phyloP scores from a whole-genome alignment of 352 stramenopile genomes.

The Pythium periplocum region DNA sequence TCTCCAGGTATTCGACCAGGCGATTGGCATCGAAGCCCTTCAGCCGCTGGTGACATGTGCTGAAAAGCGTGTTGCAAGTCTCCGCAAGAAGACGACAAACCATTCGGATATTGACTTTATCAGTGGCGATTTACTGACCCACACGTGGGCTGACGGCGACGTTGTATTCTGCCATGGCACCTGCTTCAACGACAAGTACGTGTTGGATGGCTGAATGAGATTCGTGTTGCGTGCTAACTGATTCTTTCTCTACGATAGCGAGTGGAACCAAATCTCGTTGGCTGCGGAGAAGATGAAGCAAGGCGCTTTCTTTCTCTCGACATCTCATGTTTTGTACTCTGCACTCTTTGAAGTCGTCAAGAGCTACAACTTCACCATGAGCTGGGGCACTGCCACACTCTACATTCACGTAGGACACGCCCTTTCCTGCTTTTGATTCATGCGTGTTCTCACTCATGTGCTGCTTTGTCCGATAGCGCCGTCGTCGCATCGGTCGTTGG shows the following conservation, averaged over 20 bases:
- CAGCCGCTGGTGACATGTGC: slow-evolving; percentile 70
- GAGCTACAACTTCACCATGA: slow-evolving; percentile 71
- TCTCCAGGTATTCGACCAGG: slow-evolving; percentile 77
- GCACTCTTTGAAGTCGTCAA: slow-evolving; percentile 82
- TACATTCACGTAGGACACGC: slow-evolving; percentile 73
- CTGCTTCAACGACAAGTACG: slow-evolving; percentile 79
- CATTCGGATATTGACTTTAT: slow-evolving; percentile 77
- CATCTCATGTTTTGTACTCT: slow-evolving; percentile 69
- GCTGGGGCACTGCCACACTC: slow-evolving; percentile 74
- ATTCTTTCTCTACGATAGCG: slow-evolving; percentile 23
- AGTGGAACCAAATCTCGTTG: slow-evolving; percentile 77
- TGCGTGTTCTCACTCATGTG: slow-evolving; percentile 4
- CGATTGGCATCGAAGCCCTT: slow-evolving; percentile 77
- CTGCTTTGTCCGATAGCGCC: slow-evolving; percentile 31
- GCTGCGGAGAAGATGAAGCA: slow-evolving; percentile 80
- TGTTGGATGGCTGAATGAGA: background rate
- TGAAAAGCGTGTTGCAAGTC: slow-evolving; percentile 57
- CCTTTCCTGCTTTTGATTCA: slow-evolving; percentile 1
- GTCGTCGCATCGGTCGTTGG: slow-evolving; percentile 80
- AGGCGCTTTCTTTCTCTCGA: slow-evolving; percentile 80
- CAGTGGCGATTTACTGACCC: slow-evolving; percentile 50
- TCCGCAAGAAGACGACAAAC: slow-evolving; percentile 35
- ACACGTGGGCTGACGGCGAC: slow-evolving; percentile 68
- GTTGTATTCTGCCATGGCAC: slow-evolving; percentile 83
- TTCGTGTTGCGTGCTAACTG: background rate